A percentile compares a stretch with the other conserved stretches of the same genome.
Evolutionary conservation across 73 alveolate genomes (phyloP).

Genomic region (Paramecium sexaurelia): DNA sequence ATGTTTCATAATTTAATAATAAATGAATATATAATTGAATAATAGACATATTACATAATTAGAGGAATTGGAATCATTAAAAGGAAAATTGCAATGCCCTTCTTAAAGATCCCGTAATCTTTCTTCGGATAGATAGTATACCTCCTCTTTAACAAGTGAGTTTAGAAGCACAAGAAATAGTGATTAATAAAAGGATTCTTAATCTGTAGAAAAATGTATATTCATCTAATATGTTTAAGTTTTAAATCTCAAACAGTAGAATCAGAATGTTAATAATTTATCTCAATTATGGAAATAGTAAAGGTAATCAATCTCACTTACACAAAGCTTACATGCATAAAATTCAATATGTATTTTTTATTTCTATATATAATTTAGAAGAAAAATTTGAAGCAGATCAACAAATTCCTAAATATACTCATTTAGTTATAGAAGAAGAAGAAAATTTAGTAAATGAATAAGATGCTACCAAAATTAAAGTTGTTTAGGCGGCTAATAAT

Average conservation of each 20-base stretch:
- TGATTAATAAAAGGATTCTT: neutral
- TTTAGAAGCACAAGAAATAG: neutral
- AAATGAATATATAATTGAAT: neutral
- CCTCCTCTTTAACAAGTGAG: neutral
- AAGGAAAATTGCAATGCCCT: neutral
- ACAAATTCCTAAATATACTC: neutral
- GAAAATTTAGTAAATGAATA: neutral
- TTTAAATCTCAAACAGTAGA: neutral
- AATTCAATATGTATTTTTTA: neutral
- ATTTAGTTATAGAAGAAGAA: constrained; percentile 5
- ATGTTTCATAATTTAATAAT: neutral
- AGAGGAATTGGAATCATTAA: constrained; percentile 4
- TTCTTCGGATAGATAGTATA: constrained; percentile 4
- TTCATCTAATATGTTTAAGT: neutral
- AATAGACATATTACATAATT: constrained; percentile 12
- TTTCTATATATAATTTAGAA: neutral
- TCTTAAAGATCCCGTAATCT: constrained; percentile 22
- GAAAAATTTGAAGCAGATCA: neutral
- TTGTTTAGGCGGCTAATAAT: constrained; percentile 1
- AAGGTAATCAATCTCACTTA: neutral
- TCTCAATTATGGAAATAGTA: neutral
- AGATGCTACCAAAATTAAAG: neutral
- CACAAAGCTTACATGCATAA: neutral
- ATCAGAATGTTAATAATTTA: neutral
- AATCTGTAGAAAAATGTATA: constrained; percentile 5